phyloP scores from a whole-genome alignment of 805 yeast species.

The Yamadazyma takamatsuzukensis region DNA sequence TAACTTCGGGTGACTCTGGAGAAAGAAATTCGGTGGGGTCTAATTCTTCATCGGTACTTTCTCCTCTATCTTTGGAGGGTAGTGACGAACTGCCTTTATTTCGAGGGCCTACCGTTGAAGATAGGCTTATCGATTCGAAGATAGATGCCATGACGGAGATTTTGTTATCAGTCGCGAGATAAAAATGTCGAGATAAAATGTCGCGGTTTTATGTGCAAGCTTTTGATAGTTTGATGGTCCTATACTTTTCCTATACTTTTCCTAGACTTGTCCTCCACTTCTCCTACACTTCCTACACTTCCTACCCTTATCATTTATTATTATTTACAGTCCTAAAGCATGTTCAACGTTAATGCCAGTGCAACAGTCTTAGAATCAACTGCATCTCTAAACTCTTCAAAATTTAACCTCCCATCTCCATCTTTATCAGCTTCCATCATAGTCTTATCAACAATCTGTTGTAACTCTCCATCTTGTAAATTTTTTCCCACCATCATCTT shows the following conservation, averaged over 20 bases:
- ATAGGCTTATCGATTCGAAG: constrained; percentile 12
- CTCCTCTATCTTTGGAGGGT: neutral
- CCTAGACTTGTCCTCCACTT: no score
- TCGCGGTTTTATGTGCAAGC: no score
- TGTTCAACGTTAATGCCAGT: constrained; percentile 52
- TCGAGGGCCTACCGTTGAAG: constrained; percentile 6
- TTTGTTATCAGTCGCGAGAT: no score
- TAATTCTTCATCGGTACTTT: constrained; percentile 19
- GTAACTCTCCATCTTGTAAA: constrained; percentile 79
- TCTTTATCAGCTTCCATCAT: constrained; percentile 89
- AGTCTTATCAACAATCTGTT: constrained; percentile 95
- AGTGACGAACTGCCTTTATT: neutral
- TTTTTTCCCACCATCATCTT: constrained; percentile 97
- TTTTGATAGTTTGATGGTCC: no score
- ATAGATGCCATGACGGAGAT: no score
- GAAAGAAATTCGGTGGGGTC: constrained; percentile 24
- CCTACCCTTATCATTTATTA: no score
- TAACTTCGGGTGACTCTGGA: constrained; percentile 12
- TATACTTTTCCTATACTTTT: no score
- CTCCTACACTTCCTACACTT: no score
- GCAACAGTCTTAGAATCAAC: constrained; percentile 58
- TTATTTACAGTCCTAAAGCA: no score
- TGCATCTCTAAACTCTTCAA: constrained; percentile 79
- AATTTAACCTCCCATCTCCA: constrained; percentile 81
- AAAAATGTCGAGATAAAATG: no score